A percentile compares a stretch with the other conserved stretches of the same genome.
These are phyloP conservation scores for Acanthamoeba castellanii DNA, from an alignment of 208 protist genomes.

Conservation along the genomic window DNA sequence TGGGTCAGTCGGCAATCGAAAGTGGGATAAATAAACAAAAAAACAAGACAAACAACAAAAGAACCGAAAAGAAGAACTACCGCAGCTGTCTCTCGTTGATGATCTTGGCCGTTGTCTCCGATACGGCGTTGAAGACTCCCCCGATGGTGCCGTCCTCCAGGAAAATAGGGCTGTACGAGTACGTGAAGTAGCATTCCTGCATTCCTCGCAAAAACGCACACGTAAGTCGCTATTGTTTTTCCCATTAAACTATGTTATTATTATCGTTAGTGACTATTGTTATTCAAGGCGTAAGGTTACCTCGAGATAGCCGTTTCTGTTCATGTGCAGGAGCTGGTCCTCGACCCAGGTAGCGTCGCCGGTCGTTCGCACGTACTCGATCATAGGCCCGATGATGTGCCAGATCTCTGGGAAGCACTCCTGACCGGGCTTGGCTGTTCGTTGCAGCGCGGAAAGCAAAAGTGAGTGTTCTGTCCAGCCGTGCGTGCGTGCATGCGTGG, in stretches of 20 bases:
- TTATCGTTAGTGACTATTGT: too few species aligned
- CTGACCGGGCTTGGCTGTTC: neutral
- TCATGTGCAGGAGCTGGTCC: slow-evolving; percentile 34
- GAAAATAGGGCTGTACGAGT: slow-evolving; percentile 19
- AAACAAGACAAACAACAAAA: neutral
- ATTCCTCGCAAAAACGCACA: neutral
- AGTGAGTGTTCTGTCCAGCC: too few species aligned
- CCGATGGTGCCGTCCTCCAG: neutral
- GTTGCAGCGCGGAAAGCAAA: neutral
- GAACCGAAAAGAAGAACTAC: neutral
- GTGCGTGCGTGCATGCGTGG: too few species aligned
- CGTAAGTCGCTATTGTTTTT: too few species aligned
- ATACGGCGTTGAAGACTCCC: neutral
- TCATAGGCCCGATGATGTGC: neutral
- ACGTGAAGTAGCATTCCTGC: slow-evolving; percentile 58
- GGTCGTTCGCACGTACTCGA: neutral
- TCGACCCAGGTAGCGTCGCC: slow-evolving; percentile 24
- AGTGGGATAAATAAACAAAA: too few species aligned
- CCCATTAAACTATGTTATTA: too few species aligned
- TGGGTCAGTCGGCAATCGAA: too few species aligned
- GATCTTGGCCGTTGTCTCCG: neutral
- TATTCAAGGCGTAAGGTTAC: neutral
- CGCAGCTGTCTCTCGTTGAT: slow-evolving; percentile 3
- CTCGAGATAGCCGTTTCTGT: slow-evolving; percentile 46
- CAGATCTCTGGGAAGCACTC: neutral